phyloP scores from a whole-genome alignment of 768 basidiomycete species.

The Cystobasidium tubakii region DNA sequence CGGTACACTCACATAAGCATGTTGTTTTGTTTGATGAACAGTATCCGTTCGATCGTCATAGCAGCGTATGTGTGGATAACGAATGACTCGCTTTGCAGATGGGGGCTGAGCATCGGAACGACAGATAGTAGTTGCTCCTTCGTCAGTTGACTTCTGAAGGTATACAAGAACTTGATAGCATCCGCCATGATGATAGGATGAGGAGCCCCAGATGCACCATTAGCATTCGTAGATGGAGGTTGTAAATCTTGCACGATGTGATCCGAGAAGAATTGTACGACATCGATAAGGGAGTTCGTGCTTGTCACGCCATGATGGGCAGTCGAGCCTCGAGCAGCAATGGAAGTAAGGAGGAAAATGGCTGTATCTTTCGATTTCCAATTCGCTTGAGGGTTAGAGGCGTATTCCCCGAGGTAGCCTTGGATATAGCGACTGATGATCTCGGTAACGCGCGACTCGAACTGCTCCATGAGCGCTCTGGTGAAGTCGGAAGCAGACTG shows the following conservation, averaged over 20 bases:
- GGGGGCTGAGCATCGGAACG: conserved; percentile 73
- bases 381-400: conserved; percentile 54
- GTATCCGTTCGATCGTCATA: conserved; percentile 90
- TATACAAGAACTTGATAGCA: conserved; percentile 87
- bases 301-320: conserved; percentile 88
- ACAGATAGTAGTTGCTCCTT: conserved; percentile 90
- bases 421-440: conserved; percentile 80
- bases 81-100: conserved; percentile 75
- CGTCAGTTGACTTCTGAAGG: conserved; percentile 90
- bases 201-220: conserved; percentile 38
- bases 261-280: conserved; percentile 90
- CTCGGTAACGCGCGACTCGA: conserved; percentile 77
- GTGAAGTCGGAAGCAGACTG: conserved; percentile 95
- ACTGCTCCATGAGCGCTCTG: conserved; percentile 72
- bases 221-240: conserved; percentile 56
- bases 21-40: conserved; percentile 77
- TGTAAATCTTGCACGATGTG: conserved; percentile 82
- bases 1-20: conserved; percentile 61
- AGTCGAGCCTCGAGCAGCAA: conserved; percentile 84
- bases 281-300: conserved; percentile 82
- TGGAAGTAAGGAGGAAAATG: conserved; percentile 84
- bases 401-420: conserved; percentile 61
- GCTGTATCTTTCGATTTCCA: conserved; percentile 95
- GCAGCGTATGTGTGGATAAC: conserved; percentile 95
- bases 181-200: conserved; percentile 92